These are phyloP conservation scores for Colletotrichum ledebouriae DNA, from an alignment of 2,329 filamentous ascomycete species.

Conservation along the genomic window DNA sequence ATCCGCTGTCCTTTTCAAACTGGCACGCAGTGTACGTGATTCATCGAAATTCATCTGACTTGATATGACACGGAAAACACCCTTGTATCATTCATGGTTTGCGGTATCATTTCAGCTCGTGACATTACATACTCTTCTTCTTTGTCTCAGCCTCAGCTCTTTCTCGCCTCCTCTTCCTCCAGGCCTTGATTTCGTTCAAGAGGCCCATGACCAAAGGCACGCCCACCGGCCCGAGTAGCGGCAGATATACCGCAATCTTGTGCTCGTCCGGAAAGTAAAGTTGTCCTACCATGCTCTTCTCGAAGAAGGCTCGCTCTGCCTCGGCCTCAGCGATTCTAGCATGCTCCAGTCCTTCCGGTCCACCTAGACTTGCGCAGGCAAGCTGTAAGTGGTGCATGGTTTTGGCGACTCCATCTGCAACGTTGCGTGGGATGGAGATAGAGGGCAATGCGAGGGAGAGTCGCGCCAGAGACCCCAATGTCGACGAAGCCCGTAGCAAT, in stretches of 20 bases:
- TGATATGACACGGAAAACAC: too few species aligned
- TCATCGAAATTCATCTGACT: too few species aligned
- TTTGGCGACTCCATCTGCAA: slow-evolving; percentile 86
- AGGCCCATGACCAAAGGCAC: slow-evolving; percentile 89
- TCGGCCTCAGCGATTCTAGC: slow-evolving; percentile 88
- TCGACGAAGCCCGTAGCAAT: slow-evolving; percentile 90
- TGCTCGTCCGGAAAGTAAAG: slow-evolving; percentile 99
- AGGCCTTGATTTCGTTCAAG: slow-evolving; percentile 82
- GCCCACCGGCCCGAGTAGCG: slow-evolving; percentile 88
- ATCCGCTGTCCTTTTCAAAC: too few species aligned
- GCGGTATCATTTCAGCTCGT: slow-evolving; percentile 31
- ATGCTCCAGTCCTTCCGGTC: slow-evolving; percentile 78
- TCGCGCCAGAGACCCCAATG: slow-evolving; percentile 91
- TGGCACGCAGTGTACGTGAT: too few species aligned
- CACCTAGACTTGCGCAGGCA: slow-evolving; percentile 79
- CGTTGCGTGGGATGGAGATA: slow-evolving; percentile 90
- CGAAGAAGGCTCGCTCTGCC: slow-evolving; percentile 95
- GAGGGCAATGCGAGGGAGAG: slow-evolving; percentile 86
- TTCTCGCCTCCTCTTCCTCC: slow-evolving; percentile 63
- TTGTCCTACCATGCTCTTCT: slow-evolving; percentile 99
- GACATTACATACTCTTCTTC: slow-evolving; percentile 49
- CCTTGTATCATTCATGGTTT: too few species aligned
- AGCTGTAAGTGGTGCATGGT: slow-evolving; percentile 83
- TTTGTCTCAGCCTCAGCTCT: slow-evolving; percentile 53
- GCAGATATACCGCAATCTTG: slow-evolving; percentile 96